These are phyloP conservation scores for Friedmanniomyces endolithicus DNA, from an alignment of 495 filamentous ascomycete genomes.

Conservation along the genomic window DNA sequence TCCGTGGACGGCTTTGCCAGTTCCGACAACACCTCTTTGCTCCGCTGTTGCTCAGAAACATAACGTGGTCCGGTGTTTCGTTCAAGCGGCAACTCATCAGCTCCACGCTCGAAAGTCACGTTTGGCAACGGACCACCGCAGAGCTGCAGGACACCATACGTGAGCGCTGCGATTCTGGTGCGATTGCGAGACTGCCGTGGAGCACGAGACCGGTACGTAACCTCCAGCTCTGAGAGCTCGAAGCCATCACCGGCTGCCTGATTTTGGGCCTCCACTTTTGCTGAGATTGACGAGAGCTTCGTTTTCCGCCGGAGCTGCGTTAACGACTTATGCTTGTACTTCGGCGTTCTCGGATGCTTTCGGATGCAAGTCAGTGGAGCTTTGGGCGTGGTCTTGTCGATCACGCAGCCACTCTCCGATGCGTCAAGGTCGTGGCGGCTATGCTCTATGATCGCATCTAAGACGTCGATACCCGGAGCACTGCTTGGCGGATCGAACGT, in stretches of 20 bases:
- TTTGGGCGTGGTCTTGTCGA: neutral
- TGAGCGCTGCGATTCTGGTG: neutral
- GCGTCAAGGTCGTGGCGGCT: neutral
- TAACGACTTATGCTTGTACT: neutral
- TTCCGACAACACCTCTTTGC: neutral
- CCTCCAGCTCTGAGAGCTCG: slow-evolving; percentile 6
- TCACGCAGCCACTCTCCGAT: no score
- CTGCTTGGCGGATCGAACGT: neutral
- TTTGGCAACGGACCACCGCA: slow-evolving; percentile 14
- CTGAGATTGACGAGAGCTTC: neutral
- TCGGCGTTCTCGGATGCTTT: neutral
- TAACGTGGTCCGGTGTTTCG: neutral
- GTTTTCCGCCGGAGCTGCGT: neutral
- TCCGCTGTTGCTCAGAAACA: neutral
- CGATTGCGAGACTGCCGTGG: neutral
- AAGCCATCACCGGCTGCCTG: slow-evolving; percentile 14
- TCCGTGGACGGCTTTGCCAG: neutral
- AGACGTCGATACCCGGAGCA: neutral
- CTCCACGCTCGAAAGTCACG: neutral
- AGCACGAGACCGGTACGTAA: neutral
- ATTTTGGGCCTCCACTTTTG: neutral
- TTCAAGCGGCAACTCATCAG: slow-evolving; percentile 3
- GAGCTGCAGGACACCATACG: slow-evolving; percentile 3
- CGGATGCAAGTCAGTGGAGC: neutral
- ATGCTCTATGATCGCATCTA: slow-evolving; percentile 4